Evolutionary conservation across 306 rosid species (phyloP).

Genomic region (Benincasa hispida): DNA sequence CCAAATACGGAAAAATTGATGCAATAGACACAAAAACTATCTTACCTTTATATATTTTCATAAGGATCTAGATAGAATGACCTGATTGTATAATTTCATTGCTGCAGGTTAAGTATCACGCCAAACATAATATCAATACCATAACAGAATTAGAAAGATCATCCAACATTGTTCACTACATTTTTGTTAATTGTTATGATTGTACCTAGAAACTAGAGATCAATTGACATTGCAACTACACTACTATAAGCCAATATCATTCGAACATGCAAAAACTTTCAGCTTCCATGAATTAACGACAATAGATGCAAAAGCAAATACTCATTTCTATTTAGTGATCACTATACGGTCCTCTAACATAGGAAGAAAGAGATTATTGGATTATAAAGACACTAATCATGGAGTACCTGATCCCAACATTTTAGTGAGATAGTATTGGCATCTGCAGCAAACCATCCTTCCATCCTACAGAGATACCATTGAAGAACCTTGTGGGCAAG

Average conservation of each 20-base stretch:
- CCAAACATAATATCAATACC: neutral
- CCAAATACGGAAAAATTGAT: neutral
- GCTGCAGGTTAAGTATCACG: neutral
- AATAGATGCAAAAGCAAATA: neutral
- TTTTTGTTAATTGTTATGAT: neutral
- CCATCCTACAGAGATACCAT: slow-evolving; percentile 98
- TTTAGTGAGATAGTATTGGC: slow-evolving; percentile 78
- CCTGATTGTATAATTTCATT: neutral
- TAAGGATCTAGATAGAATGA: neutral
- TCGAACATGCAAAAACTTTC: neutral
- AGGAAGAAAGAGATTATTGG: neutral
- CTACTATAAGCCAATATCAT: neutral
- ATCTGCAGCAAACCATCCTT: slow-evolving; percentile 99
- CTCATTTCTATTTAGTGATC: neutral
- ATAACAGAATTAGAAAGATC: neutral
- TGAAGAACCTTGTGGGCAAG: slow-evolving; percentile 81
- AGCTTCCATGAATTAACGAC: neutral
- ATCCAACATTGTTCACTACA: neutral
- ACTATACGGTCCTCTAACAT: neutral
- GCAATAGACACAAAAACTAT: neutral
- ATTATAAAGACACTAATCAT: neutral
- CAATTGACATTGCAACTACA: neutral
- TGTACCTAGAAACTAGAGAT: neutral
- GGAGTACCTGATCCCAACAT: slow-evolving; percentile 82
- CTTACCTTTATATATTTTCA: too few species aligned